These are phyloP conservation scores for Trichaptum fuscoviolaceum DNA, from an alignment of 768 basidiomycete genomes.

Conservation along the genomic window DNA sequence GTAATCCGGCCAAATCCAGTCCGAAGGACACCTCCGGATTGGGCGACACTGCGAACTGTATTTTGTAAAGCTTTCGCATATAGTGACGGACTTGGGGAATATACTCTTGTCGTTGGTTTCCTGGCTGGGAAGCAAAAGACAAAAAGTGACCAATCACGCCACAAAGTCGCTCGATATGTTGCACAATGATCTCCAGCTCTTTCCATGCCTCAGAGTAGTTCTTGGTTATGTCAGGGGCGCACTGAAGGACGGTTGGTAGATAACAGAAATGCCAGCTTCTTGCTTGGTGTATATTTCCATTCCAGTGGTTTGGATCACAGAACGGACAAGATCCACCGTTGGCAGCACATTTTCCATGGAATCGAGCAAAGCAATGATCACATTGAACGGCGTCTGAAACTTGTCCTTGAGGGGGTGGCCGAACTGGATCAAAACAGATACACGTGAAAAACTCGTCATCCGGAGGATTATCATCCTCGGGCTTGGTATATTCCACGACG, in stretches of 20 bases:
- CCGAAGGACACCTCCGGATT: slow-evolving; percentile 79
- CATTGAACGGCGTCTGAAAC: slow-evolving; percentile 85
- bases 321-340: slow-evolving; percentile 91
- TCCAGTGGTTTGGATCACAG: slow-evolving; percentile 90
- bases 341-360: slow-evolving; percentile 80
- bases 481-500: slow-evolving; percentile 66
- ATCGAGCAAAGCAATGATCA: slow-evolving; percentile 82
- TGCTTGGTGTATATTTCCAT: slow-evolving; percentile 76
- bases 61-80: slow-evolving; percentile 86
- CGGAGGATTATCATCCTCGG: slow-evolving; percentile 76
- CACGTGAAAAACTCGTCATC: slow-evolving; percentile 81
- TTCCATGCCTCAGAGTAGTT: slow-evolving; percentile 78
- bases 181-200: slow-evolving; percentile 74
- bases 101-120: slow-evolving; percentile 70
- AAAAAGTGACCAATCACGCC: slow-evolving; percentile 76
- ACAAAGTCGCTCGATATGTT: slow-evolving; percentile 71
- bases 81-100: slow-evolving; percentile 83
- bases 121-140: slow-evolving; percentile 60
- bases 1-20: slow-evolving; percentile 74
- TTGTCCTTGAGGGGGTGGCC: slow-evolving; percentile 69
- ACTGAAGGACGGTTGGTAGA: slow-evolving; percentile 61
- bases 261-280: slow-evolving; percentile 82
- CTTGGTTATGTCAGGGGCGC: slow-evolving; percentile 74
- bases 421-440: slow-evolving; percentile 72
- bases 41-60: slow-evolving; percentile 84